These are phyloP conservation scores for Gynochthodes officinalis DNA, from an alignment of 257 asterid genomes.

Conservation along the genomic window DNA sequence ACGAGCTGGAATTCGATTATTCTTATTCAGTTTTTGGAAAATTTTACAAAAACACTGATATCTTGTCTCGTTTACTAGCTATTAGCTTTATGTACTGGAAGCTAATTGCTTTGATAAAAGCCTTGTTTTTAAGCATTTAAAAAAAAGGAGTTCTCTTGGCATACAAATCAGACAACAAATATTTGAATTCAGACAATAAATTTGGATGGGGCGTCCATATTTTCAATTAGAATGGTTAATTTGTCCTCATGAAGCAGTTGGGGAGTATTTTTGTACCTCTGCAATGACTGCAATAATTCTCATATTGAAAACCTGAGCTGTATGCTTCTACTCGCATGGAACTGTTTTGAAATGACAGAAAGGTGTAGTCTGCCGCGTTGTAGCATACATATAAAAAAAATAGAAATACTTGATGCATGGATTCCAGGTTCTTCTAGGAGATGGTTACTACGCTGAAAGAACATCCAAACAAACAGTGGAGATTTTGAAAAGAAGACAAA, in stretches of 20 bases:
- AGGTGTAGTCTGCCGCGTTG: neutral
- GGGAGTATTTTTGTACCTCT: neutral
- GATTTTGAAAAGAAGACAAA: conserved; percentile 75
- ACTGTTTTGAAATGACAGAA: neutral
- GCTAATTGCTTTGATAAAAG: too few species aligned
- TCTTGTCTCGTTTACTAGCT: neutral
- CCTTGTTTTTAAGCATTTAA: neutral
- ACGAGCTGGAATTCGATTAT: neutral
- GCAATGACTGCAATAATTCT: neutral
- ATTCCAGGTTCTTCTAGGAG: conserved; percentile 83
- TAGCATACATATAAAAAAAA: neutral
- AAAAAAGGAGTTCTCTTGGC: neutral
- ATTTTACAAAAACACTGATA: too few species aligned
- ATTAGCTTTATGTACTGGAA: too few species aligned
- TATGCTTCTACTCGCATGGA: neutral
- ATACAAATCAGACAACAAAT: too few species aligned
- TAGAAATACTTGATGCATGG: neutral
- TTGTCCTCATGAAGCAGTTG: neutral
- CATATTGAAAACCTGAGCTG: neutral
- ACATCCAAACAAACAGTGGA: conserved; percentile 84
- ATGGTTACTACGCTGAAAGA: conserved; percentile 78
- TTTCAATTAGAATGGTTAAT: neutral
- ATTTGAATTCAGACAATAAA: neutral
- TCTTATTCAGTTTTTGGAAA: neutral
- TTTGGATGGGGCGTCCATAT: neutral